Conservation (phyloP, 1,284 basidiomycete species). For the Salmacisia buchloeana region DNA sequence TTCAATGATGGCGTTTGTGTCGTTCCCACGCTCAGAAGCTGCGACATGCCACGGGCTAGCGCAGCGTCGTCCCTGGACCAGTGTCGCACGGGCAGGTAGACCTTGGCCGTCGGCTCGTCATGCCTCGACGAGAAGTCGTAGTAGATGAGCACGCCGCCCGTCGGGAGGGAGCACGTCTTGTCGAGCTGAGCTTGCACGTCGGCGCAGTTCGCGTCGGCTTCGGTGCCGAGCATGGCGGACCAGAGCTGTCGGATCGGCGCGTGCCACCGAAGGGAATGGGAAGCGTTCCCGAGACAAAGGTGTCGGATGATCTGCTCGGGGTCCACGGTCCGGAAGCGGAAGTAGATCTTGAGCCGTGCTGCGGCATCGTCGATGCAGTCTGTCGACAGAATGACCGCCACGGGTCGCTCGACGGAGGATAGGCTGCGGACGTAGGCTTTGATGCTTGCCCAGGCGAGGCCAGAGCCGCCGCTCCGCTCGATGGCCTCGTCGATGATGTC, state of each 20-base stretch:
- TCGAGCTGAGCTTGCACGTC: neutral
- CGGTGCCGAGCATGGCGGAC: neutral
- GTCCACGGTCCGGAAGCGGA: neutral
- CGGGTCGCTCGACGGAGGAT: neutral
- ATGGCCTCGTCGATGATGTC: neutral
- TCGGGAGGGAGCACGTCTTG: neutral
- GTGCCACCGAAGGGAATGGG: neutral
- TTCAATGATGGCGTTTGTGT: neutral
- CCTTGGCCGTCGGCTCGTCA: neutral
- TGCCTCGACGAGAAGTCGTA: neutral
- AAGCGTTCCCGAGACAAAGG: neutral
- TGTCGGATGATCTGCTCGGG: neutral
- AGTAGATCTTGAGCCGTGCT: constrained; percentile 6
- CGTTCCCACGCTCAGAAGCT: neutral
- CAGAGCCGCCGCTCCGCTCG: neutral
- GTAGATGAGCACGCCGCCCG: neutral
- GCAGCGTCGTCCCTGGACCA: too few relatives aligned
- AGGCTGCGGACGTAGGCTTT: neutral
- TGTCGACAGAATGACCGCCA: neutral
- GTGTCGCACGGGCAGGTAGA: neutral
- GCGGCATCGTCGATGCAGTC: neutral
- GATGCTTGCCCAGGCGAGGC: neutral
- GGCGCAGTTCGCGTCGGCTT: neutral
- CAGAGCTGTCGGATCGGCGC: neutral
- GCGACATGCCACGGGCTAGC: too few relatives aligned